These are phyloP conservation scores for Colletotrichum scovillei DNA, from an alignment of 2,329 filamentous ascomycete species.

Conservation along the genomic window DNA sequence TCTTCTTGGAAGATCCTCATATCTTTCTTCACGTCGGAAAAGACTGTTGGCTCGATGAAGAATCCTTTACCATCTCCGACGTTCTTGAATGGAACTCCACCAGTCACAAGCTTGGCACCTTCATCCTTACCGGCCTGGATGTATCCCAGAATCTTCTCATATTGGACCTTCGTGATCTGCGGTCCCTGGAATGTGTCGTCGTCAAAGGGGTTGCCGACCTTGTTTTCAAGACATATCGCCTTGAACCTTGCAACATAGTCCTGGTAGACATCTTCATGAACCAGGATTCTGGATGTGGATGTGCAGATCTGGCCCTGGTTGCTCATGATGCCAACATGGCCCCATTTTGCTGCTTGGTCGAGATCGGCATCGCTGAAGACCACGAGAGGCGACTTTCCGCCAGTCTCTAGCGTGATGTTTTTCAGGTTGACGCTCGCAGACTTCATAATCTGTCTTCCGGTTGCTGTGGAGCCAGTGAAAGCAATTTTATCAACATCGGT, in stretches of 20 bases:
- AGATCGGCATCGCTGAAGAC: constrained; percentile 75
- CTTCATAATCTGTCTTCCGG: constrained; percentile 81
- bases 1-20: constrained; percentile 60
- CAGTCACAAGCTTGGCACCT: constrained; percentile 74
- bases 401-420: constrained; percentile 75
- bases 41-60: constrained; percentile 59
- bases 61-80: constrained; percentile 54
- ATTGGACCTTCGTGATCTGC: constrained; percentile 77
- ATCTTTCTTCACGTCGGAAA: constrained; percentile 52
- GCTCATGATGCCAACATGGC: constrained; percentile 62
- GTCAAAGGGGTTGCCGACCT: constrained; percentile 77
- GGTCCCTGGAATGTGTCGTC: constrained; percentile 80
- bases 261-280: constrained; percentile 70
- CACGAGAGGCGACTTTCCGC: constrained; percentile 73
- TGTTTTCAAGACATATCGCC: constrained; percentile 67
- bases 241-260: constrained; percentile 73
- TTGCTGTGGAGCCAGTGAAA: constrained; percentile 81
- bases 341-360: constrained; percentile 74
- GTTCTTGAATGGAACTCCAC: constrained; percentile 59
- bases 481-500: constrained; percentile 79
- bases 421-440: constrained; percentile 74
- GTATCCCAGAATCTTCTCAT: constrained; percentile 76
- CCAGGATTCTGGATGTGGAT: constrained; percentile 72
- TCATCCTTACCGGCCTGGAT: constrained; percentile 76
- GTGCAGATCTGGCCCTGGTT: constrained; percentile 76